phyloP scores from a whole-genome alignment of 192 early-diverging fungal genomes.

The Mortierella hygrophila region DNA sequence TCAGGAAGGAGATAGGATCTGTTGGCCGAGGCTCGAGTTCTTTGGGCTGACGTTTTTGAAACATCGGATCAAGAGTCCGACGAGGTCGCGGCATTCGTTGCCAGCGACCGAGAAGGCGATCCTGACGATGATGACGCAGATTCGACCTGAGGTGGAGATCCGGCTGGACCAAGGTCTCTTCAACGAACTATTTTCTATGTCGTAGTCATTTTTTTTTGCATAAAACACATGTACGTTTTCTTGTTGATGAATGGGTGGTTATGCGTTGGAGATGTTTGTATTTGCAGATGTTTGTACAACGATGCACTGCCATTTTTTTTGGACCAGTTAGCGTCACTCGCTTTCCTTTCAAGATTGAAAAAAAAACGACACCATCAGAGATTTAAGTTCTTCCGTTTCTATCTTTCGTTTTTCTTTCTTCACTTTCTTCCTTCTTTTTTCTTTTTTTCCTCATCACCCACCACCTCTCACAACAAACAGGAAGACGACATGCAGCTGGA shows the following conservation, averaged over 20 bases:
- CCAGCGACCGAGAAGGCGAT: background rate
- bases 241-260: too few species aligned
- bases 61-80: background rate
- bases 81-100: background rate
- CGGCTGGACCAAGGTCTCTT: slow-evolving; percentile 10
- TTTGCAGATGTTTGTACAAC: too few species aligned
- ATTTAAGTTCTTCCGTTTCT: too few species aligned
- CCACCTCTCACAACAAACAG: background rate
- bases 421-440: background rate
- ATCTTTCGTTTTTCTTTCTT: background rate
- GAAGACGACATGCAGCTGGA: background rate
- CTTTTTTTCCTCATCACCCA: background rate
- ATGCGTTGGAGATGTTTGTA: too few species aligned
- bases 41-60: slow-evolving; percentile 2
- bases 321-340: too few species aligned
- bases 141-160: background rate
- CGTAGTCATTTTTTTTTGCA: background rate
- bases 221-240: background rate
- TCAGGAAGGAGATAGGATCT: background rate
- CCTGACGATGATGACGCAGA: background rate
- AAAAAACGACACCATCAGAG: too few species aligned
- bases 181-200: background rate
- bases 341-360: too few species aligned
- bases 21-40: background rate
- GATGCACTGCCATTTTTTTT: too few species aligned